Conservation (phyloP, 164 flowering plant species). For the Vitis vinifera region ASM3070453v1 NC_081810.1:21873501-21874000, state of each 20-base stretch:
- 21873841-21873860: constrained; percentile 1
- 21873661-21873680: too few species aligned
- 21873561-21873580: neutral
- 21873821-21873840: neutral
- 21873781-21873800: neutral
- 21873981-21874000: too few species aligned
- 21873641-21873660: too few species aligned
- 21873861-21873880: neutral
- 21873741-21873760: too few species aligned
- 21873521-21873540: constrained; percentile 15
- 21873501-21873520: constrained; percentile 89
- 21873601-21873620: neutral
- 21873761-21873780: neutral
- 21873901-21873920: neutral
- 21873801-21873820: neutral
- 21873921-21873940: too few species aligned
- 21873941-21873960: too few species aligned
- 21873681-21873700: too few species aligned
- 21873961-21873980: too few species aligned
- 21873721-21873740: too few species aligned
- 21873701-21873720: too few species aligned
- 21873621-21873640: too few species aligned
- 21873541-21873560: neutral
- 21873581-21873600: neutral
- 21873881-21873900: neutral